Evolutionary conservation across 2,329 filamentous ascomycete genomes (phyloP).

Genomic region (Thermochaetoides dissita): DNA sequence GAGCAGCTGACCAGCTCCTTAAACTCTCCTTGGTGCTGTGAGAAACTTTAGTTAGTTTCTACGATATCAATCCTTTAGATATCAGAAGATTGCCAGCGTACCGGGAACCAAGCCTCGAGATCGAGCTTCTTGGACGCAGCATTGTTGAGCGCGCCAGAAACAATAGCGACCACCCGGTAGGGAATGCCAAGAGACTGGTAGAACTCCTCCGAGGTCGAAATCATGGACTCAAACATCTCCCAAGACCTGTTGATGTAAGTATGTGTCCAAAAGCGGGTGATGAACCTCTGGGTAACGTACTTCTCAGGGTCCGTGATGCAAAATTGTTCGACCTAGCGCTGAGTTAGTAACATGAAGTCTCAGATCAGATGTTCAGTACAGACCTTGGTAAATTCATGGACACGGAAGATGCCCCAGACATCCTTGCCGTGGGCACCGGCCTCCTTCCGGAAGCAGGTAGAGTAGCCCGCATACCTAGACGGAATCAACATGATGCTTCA

Average conservation of each 20-base stretch:
- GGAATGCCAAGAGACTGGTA: constrained; percentile 81
- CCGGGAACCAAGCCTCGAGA: constrained; percentile 90
- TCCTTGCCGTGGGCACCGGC: constrained; percentile 60
- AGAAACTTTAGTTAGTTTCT: neutral
- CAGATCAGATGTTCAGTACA: constrained; percentile 1
- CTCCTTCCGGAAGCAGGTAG: constrained; percentile 90
- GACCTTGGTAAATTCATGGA: constrained; percentile 94
- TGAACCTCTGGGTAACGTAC: constrained; percentile 35
- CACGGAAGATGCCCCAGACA: constrained; percentile 95
- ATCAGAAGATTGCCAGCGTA: constrained; percentile 18
- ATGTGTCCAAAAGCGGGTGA: constrained; percentile 18
- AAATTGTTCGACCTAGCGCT: constrained; percentile 57
- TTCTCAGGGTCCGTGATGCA: constrained; percentile 27
- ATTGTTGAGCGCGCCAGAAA: constrained; percentile 90
- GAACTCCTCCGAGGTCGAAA: constrained; percentile 79
- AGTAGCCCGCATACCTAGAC: constrained; percentile 67
- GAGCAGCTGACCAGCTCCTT: constrained; percentile 96
- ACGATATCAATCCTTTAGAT: neutral
- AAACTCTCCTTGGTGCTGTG: constrained; percentile 72
- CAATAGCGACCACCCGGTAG: constrained; percentile 85
- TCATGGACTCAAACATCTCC: constrained; percentile 91
- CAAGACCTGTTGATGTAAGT: constrained; percentile 76
- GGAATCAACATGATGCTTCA: neutral
- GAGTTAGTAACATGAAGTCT: neutral
- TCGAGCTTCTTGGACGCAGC: constrained; percentile 82